phyloP scores from a whole-genome alignment of 768 basidiomycete species.

The Tylopilus sp. region DNA sequence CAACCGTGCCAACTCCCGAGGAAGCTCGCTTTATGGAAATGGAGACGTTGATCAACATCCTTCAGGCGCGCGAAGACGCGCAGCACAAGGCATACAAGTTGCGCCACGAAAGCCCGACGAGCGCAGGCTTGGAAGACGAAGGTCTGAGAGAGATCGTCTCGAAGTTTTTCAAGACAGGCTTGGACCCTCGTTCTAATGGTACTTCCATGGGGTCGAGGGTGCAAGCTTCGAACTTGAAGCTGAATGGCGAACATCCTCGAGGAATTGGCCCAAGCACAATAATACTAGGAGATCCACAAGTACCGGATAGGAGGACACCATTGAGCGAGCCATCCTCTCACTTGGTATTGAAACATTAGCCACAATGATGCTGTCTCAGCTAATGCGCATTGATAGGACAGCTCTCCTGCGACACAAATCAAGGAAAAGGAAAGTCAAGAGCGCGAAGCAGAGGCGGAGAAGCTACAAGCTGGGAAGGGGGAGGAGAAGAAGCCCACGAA shows the following conservation, averaged over 20 bases:
- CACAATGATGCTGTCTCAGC: background rate
- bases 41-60: conserved; percentile 51
- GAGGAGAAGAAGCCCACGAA: too few relatives aligned
- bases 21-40: conserved; percentile 56
- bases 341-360: background rate
- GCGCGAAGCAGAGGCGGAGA: background rate
- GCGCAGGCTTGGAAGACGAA: conserved; percentile 30
- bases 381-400: conserved; percentile 5
- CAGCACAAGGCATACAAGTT: conserved; percentile 34
- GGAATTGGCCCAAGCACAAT: background rate
- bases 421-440: background rate
- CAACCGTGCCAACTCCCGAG: conserved; percentile 44
- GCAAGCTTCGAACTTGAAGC: conserved; percentile 17
- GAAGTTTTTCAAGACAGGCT: conserved; percentile 28
- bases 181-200: conserved; percentile 13
- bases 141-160: conserved; percentile 32
- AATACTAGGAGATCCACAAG: conserved; percentile 5
- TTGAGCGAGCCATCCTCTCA: background rate
- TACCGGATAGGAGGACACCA: conserved; percentile 1
- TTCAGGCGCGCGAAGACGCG: conserved; percentile 50
- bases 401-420: background rate
- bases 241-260: background rate
- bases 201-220: conserved; percentile 14
- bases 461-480: too few relatives aligned
- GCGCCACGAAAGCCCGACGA: conserved; percentile 31